phyloP scores from a whole-genome alignment of 2,329 filamentous ascomycete genomes.

The Coleophoma crateriformis region DNA sequence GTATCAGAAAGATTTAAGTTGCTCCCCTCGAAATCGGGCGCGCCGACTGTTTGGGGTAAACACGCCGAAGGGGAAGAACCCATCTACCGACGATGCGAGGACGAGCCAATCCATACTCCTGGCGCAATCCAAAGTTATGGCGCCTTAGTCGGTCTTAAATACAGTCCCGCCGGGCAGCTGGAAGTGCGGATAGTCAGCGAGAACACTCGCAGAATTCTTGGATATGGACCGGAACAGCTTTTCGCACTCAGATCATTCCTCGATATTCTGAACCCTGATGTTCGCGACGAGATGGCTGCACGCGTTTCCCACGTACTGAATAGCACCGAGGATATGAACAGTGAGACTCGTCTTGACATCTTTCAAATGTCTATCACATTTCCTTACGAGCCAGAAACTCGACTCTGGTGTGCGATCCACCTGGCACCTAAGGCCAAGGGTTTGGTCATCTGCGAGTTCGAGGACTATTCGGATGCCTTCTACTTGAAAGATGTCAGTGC shows the following conservation, averaged over 20 bases:
- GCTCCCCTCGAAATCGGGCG: slow-evolving; percentile 9
- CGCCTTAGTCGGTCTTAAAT: slow-evolving; percentile 13
- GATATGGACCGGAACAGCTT: slow-evolving; percentile 14
- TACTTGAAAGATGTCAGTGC: slow-evolving; percentile 7
- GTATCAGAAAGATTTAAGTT: slow-evolving; percentile 9
- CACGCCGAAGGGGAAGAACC: slow-evolving; percentile 3
- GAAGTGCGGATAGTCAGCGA: slow-evolving; percentile 21
- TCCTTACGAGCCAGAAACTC: slow-evolving; percentile 3
- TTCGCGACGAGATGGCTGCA: slow-evolving; percentile 11
- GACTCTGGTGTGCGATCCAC: slow-evolving; percentile 20
- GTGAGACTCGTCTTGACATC: slow-evolving; percentile 14
- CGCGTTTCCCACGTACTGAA: slow-evolving; percentile 12
- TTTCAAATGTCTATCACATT: slow-evolving; percentile 9
- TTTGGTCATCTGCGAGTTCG: slow-evolving; percentile 19
- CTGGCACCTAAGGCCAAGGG: slow-evolving; percentile 8
- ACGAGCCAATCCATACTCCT: slow-evolving; percentile 21
- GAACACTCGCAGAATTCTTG: slow-evolving; percentile 14
- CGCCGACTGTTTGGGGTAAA: slow-evolving; percentile 11
- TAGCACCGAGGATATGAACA: neutral
- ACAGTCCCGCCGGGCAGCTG: slow-evolving; percentile 6
- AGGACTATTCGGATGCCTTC: slow-evolving; percentile 14
- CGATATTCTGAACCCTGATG: slow-evolving; percentile 11
- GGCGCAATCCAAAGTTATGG: slow-evolving; percentile 18
- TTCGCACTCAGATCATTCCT: slow-evolving; percentile 15
- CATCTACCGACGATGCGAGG: slow-evolving; percentile 15